Conservation (phyloP, 2,329 filamentous ascomycete genomes). For the Pseudopyricularia cyperi region DNA sequence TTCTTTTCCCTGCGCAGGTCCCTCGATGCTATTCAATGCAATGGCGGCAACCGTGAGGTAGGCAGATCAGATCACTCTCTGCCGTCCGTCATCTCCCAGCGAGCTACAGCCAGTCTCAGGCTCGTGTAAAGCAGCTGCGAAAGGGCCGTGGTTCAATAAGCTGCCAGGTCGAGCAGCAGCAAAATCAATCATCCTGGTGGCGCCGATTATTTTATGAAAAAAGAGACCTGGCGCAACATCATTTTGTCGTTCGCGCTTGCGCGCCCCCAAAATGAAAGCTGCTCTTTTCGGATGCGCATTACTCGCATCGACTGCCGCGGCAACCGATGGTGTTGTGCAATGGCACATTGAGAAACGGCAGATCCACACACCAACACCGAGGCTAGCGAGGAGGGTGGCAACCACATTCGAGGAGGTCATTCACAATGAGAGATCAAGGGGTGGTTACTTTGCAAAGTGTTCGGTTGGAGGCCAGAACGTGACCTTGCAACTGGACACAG, state of each 20-base stretch:
- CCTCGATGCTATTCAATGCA: not conserved
- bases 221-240: not conserved
- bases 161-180: not conserved
- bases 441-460: conserved; percentile 44
- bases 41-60: not conserved
- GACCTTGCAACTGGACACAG: conserved; percentile 49
- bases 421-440: conserved; percentile 27
- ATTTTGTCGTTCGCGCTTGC: too few species aligned
- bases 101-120: not conserved
- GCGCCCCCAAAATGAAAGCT: conserved; percentile 12
- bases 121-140: not conserved
- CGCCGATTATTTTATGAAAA: not conserved
- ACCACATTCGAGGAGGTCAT: conserved; percentile 28
- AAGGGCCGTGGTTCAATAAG: not conserved
- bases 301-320: conserved; percentile 10
- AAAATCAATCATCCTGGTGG: not conserved
- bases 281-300: conserved; percentile 9
- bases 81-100: not conserved
- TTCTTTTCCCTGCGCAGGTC: not conserved
- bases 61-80: not conserved
- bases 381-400: conserved; percentile 13
- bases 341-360: conserved; percentile 32
- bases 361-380: conserved; percentile 13
- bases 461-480: conserved; percentile 44
- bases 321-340: conserved; percentile 24